Base-by-base conservation (phyloP, 1,284 basidiomycete genomes). In the Neotropicomus parvogracilis region DNA sequence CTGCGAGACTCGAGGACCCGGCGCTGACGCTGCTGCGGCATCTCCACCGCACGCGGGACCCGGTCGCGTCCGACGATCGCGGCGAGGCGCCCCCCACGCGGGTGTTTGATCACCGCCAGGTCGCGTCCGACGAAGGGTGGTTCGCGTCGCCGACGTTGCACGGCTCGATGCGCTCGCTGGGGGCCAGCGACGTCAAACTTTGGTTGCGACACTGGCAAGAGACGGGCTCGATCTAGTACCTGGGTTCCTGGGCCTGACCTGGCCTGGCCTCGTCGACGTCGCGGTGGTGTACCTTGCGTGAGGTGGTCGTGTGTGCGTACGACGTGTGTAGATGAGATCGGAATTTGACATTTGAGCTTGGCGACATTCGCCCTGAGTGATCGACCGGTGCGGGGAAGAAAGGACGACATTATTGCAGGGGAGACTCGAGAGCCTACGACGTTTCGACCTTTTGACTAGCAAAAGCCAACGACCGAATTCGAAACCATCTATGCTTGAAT, bases 191-290 rank as follows among this genome's bases (percentile, higher is more conserved):
- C 32, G 37, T 49, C 19, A 37, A 6, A 7, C 42, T 48, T 9
- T 57, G 55, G 55, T 2, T 57, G 34, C 36, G 11, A 12, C 45
- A 55, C 24, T 59, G 55, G 57, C 31, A 6, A 11, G 55, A 52
- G 16, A 13, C 9, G 8, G 47, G 55, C 14, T 20, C 35, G 41
- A 40, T 59, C 29, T 16, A 24, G 24, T 8, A 24, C n/a, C n/a
- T n/a, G n/a, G 24, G 24, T 24, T 24, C 24, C 24, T 24, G 24
- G 24, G 24, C 24, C 24, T 24, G 24, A 8, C 24, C 8, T 24
- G 24, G 24, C 8, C 24, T 8, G 24, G 8, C 24, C 5, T 24
- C 24, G 24, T 5, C 24, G 24, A 24, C 8, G 24, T 24, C 24
- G 4, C 24, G 24, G 24, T 8, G 24, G 24, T 8, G 24, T 24